phyloP scores from a whole-genome alignment of 2,329 filamentous ascomycete genomes.

The Claviceps spartinae region DNA sequence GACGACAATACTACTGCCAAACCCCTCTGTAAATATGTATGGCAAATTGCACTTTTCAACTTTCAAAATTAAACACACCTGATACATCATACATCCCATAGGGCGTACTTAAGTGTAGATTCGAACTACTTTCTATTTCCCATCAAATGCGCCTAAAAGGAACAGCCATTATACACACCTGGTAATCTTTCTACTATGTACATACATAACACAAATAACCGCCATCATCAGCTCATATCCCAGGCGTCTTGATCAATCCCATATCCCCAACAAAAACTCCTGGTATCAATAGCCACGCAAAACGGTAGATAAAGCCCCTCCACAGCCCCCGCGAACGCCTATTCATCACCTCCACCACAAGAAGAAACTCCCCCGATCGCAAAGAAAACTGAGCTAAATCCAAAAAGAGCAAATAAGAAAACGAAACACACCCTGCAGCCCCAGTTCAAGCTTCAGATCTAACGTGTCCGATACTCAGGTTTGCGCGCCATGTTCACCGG shows the following conservation, averaged over 20 bases:
- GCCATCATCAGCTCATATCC: not conserved
- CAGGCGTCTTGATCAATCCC: not conserved
- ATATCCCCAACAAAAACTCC: not conserved
- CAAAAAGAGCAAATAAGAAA: not conserved
- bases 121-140: too few species aligned
- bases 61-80: too few species aligned
- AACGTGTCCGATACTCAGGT: constrained; percentile 47
- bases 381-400: too few species aligned
- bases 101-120: too few species aligned
- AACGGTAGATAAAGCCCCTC: not conserved
- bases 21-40: too few species aligned
- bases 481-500: constrained; percentile 76
- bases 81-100: too few species aligned
- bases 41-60: too few species aligned
- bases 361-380: not conserved
- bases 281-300: not conserved
- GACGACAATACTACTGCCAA: too few species aligned
- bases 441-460: not conserved
- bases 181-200: too few species aligned
- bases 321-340: not conserved
- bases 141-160: too few species aligned
- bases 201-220: not conserved
- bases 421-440: not conserved
- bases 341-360: not conserved
- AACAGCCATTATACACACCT: too few species aligned